Evolutionary conservation across 2,329 filamentous ascomycete genomes (phyloP).

Genomic region (Achaetomium macrosporum): DNA sequence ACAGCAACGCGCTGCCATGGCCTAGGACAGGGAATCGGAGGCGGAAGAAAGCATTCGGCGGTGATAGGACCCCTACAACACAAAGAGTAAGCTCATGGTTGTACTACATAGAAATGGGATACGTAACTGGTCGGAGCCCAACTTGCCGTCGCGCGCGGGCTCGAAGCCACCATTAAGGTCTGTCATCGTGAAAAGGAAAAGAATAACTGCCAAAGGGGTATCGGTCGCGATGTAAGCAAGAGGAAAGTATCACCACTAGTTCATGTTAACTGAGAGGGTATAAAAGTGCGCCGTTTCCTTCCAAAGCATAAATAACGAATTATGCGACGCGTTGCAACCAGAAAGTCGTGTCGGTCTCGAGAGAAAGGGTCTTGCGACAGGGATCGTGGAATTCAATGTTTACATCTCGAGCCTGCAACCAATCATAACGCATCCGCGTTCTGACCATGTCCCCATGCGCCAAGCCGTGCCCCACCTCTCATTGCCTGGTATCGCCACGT

Average conservation of each 20-base stretch:
- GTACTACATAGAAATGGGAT: background rate
- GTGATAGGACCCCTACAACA: slow-evolving; percentile 20
- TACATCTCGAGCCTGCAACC: slow-evolving; percentile 21
- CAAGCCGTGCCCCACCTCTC: background rate
- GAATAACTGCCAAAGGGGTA: slow-evolving; percentile 3
- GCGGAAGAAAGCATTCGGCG: slow-evolving; percentile 24
- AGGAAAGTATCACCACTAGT: background rate
- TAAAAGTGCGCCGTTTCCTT: background rate
- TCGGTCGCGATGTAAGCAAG: slow-evolving; percentile 5
- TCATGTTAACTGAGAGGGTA: slow-evolving; percentile 5
- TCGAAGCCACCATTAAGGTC: slow-evolving; percentile 4
- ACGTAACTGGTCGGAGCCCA: background rate
- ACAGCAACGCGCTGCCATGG: slow-evolving; percentile 31
- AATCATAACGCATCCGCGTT: slow-evolving; percentile 11
- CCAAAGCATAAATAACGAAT: background rate
- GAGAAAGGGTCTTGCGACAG: slow-evolving; percentile 4
- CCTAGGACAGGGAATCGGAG: slow-evolving; percentile 14
- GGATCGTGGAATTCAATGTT: slow-evolving; percentile 17
- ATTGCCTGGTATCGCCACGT: slow-evolving; percentile 21
- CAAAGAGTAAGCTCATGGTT: background rate
- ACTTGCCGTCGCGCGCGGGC: slow-evolving; percentile 3
- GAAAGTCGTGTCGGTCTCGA: slow-evolving; percentile 5
- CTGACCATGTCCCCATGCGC: no score
- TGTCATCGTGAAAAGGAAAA: slow-evolving; percentile 8
- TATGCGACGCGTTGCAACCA: slow-evolving; percentile 8